A percentile compares a stretch with the other conserved stretches of the same genome.
Evolutionary conservation across 768 basidiomycete genomes (phyloP).

Genomic region (Naganishia onofrii): DNA sequence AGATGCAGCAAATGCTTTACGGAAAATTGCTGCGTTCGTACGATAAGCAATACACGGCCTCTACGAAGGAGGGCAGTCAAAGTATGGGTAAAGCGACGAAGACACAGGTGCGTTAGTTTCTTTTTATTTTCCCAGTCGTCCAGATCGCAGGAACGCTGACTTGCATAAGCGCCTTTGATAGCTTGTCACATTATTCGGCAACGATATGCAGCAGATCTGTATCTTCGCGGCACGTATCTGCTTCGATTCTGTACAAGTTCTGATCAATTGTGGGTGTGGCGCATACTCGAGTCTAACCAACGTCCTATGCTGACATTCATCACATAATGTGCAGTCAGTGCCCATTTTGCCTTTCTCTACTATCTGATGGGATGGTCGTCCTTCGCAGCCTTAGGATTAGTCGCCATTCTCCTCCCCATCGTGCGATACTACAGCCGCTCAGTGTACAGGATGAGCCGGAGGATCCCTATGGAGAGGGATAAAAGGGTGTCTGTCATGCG

Average conservation of each 20-base stretch:
- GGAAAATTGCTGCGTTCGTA: constrained; percentile 1
- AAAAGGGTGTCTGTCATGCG: constrained; percentile 8
- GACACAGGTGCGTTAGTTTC: not conserved
- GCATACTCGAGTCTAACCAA: too few species aligned
- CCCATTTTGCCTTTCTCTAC: not conserved
- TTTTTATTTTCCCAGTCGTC: not conserved
- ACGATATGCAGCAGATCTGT: constrained; percentile 10
- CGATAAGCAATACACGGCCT: not conserved
- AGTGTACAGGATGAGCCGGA: constrained; percentile 8
- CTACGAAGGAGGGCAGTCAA: not conserved
- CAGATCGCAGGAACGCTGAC: too few species aligned
- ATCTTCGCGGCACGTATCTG: constrained; percentile 8
- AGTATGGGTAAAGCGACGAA: not conserved
- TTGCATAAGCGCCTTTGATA: not conserved
- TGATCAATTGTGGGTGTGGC: not conserved
- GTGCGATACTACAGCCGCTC: constrained; percentile 4
- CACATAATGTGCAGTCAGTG: not conserved
- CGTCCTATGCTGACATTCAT: not conserved
- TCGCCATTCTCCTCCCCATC: not conserved
- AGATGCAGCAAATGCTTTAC: constrained; percentile 10
- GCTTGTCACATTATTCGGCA: constrained; percentile 10
- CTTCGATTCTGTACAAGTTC: not conserved
- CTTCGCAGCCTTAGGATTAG: not conserved
- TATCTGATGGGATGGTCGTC: constrained; percentile 12
- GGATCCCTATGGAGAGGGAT: constrained; percentile 5